These are phyloP conservation scores for Termitomyces sp. DNA, from an alignment of 768 basidiomycete species.

Conservation along the genomic window DNA sequence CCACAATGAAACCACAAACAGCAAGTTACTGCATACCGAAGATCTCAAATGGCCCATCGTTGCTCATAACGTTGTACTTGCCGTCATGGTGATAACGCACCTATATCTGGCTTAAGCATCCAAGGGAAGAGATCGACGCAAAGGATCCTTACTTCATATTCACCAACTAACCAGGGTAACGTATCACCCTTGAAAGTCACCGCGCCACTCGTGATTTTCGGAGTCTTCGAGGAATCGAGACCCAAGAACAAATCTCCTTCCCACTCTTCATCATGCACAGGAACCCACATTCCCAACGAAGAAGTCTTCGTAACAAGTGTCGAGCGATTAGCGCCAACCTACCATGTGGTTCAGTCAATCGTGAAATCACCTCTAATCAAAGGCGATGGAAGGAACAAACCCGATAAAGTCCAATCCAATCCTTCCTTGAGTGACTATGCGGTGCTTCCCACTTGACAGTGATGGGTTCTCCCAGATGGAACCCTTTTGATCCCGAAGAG, in stretches of 20 bases:
- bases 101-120: conserved; percentile 25
- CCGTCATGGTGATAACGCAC: conserved; percentile 94
- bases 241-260: conserved; percentile 76
- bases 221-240: conserved; percentile 28
- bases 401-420: conserved; percentile 95
- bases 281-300: conserved; percentile 89
- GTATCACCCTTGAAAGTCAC: conserved; percentile 74
- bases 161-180: conserved; percentile 82
- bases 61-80: conserved; percentile 91
- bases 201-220: conserved; percentile 51
- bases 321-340: conserved; percentile 88
- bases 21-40: conserved; percentile 54
- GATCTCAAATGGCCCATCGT: conserved; percentile 84
- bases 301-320: conserved; percentile 78
- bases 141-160: conserved; percentile 68
- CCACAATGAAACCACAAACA: neutral
- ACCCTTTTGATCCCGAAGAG: conserved; percentile 48
- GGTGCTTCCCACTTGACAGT: conserved; percentile 86
- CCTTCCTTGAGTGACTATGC: conserved; percentile 76
- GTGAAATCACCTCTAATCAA: neutral
- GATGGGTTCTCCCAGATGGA: conserved; percentile 91
- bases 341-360: conserved; percentile 6
- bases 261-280: conserved; percentile 90
- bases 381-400: conserved; percentile 28
- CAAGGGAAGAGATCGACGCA: neutral